Percentiles rank a stretch among this genome's conserved stretches.
These are phyloP conservation scores for Macrocybe gigantea DNA, from an alignment of 768 basidiomycete genomes.

Conservation along the genomic window DNA sequence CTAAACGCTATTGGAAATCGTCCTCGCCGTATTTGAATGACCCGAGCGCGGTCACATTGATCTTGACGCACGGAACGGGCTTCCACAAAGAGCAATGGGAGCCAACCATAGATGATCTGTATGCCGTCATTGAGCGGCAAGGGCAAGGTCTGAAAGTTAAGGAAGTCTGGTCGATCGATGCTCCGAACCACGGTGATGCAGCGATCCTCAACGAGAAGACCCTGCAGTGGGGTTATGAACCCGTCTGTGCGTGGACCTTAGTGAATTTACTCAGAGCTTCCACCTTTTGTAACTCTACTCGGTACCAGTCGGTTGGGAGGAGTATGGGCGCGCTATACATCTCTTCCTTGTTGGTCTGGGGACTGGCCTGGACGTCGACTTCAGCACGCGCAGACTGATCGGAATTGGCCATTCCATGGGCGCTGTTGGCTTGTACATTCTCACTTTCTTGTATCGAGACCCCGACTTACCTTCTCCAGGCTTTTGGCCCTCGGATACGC, in stretches of 20 bases:
- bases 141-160: conserved; percentile 27
- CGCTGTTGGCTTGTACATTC: conserved; percentile 35
- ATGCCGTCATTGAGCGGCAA: conserved; percentile 16
- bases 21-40: conserved; percentile 26
- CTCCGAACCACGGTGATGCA: conserved; percentile 51
- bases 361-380: conserved; percentile 43
- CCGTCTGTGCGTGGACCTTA: conserved; percentile 29
- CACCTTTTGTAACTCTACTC: neutral
- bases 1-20: conserved; percentile 44
- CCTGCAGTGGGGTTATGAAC: conserved; percentile 33
- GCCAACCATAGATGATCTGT: conserved; percentile 44
- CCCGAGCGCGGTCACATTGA: conserved; percentile 35
- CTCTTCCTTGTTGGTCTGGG: conserved; percentile 43
- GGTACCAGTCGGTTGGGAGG: conserved; percentile 44
- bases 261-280: neutral
- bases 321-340: conserved; percentile 43
- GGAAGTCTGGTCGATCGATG: conserved; percentile 47
- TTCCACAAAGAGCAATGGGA: conserved; percentile 61
- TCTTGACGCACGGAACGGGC: conserved; percentile 49
- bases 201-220: conserved; percentile 40
- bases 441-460: neutral
- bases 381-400: conserved; percentile 38
- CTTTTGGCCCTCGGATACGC: conserved; percentile 35
- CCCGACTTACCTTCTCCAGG: conserved; percentile 14
- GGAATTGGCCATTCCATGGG: conserved; percentile 56